These are phyloP conservation scores for Phytopythium boreale DNA, from an alignment of 352 stramenopile genomes.

Conservation along the genomic window DNA sequence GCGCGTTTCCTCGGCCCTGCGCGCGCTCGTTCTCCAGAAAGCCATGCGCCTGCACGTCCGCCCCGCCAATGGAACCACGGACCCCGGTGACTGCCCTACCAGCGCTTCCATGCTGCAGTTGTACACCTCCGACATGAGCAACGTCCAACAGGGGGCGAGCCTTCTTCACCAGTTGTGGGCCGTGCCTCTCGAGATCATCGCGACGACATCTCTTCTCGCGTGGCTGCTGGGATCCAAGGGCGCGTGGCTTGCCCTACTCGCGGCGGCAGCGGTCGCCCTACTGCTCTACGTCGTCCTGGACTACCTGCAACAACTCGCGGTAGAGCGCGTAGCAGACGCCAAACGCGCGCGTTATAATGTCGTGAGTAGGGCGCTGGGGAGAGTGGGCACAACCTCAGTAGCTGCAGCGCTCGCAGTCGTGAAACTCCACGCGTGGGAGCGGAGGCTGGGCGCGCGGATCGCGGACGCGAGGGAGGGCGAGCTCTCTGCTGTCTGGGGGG, in stretches of 20 bases:
- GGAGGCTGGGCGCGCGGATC: constrained; percentile 80
- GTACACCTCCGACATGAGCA: constrained; percentile 59
- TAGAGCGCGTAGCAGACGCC: constrained; percentile 33
- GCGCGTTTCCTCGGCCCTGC: constrained; percentile 58
- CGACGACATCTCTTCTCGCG: constrained; percentile 49
- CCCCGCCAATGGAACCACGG: constrained; percentile 16
- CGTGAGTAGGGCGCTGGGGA: constrained; percentile 53
- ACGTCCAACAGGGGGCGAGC: constrained; percentile 52
- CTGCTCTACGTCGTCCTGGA: constrained; percentile 43
- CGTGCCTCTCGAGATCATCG: constrained; percentile 42
- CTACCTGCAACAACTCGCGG: constrained; percentile 32
- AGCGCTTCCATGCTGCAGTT: constrained; percentile 32
- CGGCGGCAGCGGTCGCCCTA: constrained; percentile 33
- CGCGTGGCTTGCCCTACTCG: constrained; percentile 12
- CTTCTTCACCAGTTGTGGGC: constrained; percentile 79
- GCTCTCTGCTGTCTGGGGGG: constrained; percentile 41
- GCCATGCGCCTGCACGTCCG: constrained; percentile 37
- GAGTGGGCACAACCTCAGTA: not conserved
- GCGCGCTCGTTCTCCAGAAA: constrained; percentile 78
- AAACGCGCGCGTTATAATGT: constrained; percentile 59
- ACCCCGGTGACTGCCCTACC: constrained; percentile 15
- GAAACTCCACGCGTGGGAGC: constrained; percentile 95
- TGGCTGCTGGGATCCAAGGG: constrained; percentile 36
- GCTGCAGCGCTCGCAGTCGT: constrained; percentile 86
- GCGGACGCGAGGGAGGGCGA: constrained; percentile 34